phyloP scores from a whole-genome alignment of 2,329 filamentous ascomycete species.

The Penicillium brasilianum region DNA sequence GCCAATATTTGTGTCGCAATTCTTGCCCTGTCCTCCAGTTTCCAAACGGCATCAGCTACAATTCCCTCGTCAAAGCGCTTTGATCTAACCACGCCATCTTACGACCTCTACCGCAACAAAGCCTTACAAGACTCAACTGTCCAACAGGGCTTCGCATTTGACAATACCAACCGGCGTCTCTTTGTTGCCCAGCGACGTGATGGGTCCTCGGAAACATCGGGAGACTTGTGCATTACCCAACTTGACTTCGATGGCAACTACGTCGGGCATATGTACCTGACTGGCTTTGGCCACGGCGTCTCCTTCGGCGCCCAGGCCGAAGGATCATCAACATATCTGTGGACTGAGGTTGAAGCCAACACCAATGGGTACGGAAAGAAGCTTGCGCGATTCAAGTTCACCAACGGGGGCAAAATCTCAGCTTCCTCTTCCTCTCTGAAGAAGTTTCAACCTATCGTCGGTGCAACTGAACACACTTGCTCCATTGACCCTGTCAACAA shows the following conservation, averaged over 20 bases:
- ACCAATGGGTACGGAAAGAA: constrained; percentile 28
- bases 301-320: constrained; percentile 25
- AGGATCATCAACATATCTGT: constrained; percentile 27
- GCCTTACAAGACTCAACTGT: constrained; percentile 23
- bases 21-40: constrained; percentile 4
- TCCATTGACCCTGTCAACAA: constrained; percentile 28
- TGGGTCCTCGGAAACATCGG: constrained; percentile 17
- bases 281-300: constrained; percentile 28
- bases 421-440: neutral
- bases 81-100: constrained; percentile 23
- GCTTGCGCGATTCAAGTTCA: constrained; percentile 30
- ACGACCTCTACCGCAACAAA: constrained; percentile 26
- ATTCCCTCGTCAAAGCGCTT: constrained; percentile 19
- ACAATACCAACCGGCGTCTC: constrained; percentile 30
- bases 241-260: constrained; percentile 30
- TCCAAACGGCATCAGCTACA: constrained; percentile 2
- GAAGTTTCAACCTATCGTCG: constrained; percentile 20
- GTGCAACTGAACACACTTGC: constrained; percentile 24
- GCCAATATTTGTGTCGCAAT: constrained; percentile 1
- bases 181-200: constrained; percentile 29
- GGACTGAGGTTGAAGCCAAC: constrained; percentile 30
- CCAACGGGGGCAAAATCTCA: constrained; percentile 22
- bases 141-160: constrained; percentile 32
- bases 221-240: constrained; percentile 30
- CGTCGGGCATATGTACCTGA: constrained; percentile 30